Base-by-base conservation (phyloP, 495 filamentous ascomycete genomes). In the Penicillium antarcticum region DNA sequence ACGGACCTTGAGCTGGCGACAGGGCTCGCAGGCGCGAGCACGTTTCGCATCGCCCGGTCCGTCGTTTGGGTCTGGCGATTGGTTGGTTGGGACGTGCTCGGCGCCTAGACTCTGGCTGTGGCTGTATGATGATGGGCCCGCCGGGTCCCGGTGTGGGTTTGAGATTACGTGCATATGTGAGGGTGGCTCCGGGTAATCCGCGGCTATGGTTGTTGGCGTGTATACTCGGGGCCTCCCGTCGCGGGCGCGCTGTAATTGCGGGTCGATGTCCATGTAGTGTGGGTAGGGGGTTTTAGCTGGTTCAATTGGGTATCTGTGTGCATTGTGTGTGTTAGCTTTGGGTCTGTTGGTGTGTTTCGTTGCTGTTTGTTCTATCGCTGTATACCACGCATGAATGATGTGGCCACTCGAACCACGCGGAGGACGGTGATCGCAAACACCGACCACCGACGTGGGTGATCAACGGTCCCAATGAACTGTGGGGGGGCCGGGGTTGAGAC, bases 21-120 rank as follows among this genome's bases (percentile, higher is more conserved):
- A 98, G 9, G 88, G 84, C 64, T 97, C 94, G 68, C 92, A 98
- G 13, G 92, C 92, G n/a, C 91, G 86, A 2, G 87, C 81, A 32
- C 91, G 84, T 68, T 92, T 92, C 33, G 81, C 67, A 45, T 91
- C 87, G 33, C 67, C 61, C 14, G 65, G 63, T 12, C 68, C 65
- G 44, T 80, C 74, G 11, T 71, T 68, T 5, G 59, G 59, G 19
- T 70, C 67, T 18, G 51, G 37, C 19, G 65, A 56, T 17, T 47
- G 43, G 17, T 48, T 40, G 40, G 51, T 7, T 6, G 26, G 0
- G 5, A 7, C 42, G 2, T 34, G 32, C 14, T 49, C 48, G 11
- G 44, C 23, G 8, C 43, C 42, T 44, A 55, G 31, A 1, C 23
- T 21, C 18, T 47, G 48, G 21, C 21, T 23, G 21, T 23, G 21